Evolutionary conservation across 371 early-diverging fungal genomes (phyloP), one percentile per base, ranked within the genome.

Genomic region (Rhizopus sp.): DNA sequence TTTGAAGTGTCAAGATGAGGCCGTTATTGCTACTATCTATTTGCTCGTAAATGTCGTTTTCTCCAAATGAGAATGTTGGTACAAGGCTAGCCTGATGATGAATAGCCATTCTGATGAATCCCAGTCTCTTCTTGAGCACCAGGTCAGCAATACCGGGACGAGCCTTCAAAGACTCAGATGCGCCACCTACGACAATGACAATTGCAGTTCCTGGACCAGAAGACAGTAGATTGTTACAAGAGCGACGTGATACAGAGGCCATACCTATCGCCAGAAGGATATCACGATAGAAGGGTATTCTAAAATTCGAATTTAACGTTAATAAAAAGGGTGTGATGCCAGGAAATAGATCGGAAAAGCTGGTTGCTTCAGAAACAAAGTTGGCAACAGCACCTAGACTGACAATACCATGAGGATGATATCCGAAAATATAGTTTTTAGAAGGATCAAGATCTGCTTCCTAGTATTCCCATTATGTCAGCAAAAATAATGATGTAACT

Each of bases 351-450:
- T 81, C 64, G 12, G 85, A 82, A 42, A 91, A 74, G 1, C 75
- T 61, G 23, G 80, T 82, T 1, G 80, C 82, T 57, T 88, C 85
- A 12, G 88, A 91, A 7, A 76, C 90, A 77, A 93, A 91, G 44
- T 88, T 87, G 33, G 83, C 75, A 55, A 87, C 83, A 0, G 92
- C 91, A 4, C 93, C 93, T 52, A 91, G 72, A 10, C 85, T 80
- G 47, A 94, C 83, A 37, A 95, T 88, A 8, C 93, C 91, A 45
- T 91, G 91, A 9, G 91, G 91, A 55, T 89, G 88, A 53, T 88
- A 88, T 3, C 88, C 89, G 66, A 91, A 88, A 12, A 91, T 69
- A 45, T 91, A 91, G 59, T 85, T 90, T 57, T 82, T 81, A 16
- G 63, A 60, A 5, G 90, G 86, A 55, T 91, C 90, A 51, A 93